Evolutionary conservation across 108 stramenopile species (phyloP), one percentile per base, ranked within the genome.

Genomic region (Nitzschia sp.): DNA sequence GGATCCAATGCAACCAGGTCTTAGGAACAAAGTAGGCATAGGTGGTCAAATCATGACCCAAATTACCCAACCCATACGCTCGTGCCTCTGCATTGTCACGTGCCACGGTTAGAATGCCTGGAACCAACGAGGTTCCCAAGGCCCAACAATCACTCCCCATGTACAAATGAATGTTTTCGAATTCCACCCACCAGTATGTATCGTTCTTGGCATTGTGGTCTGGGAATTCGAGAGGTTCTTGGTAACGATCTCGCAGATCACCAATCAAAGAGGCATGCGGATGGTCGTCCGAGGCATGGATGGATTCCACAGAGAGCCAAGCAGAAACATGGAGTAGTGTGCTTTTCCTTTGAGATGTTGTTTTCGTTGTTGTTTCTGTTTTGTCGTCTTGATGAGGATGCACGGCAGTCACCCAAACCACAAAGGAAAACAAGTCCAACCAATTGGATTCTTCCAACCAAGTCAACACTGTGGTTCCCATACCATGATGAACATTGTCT

Each of bases 101-200:
- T 6, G 66, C 66, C 39, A 55, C 53, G 34, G 41, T 21, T 6
- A 67, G 19, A 8, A 67, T 67, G 0, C 53, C 40, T 8, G 52
- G 20, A 8, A 67, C 41, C 19, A 67, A 38, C 0, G 25, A 19
- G 1, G 34, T 19, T 7, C 53, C 66, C n/a, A 67, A 42, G 10
- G n/a, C 50, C 7, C 29, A 29, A 65, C 51, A 53, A 7, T 67
- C 66, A 55, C 66, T 67, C 7, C 66, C 66, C 22, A 55, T 9
- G 41, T 67, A 67, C 40, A 67, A 25, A 55, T 67, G 66, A 41
- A 67, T 56, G 48, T 67, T 43, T 17, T 67, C 66, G n/a, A 19
- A 52, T 55, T 67, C 66, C 9, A 29, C 12, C n/a, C 19, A 56
- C 41, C 50, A 67, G 40, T 55, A 67, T 37, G 21, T 17, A 24